Evolutionary conservation across 495 filamentous ascomycete genomes (phyloP).

Genomic region (Penicillium pulvis): DNA sequence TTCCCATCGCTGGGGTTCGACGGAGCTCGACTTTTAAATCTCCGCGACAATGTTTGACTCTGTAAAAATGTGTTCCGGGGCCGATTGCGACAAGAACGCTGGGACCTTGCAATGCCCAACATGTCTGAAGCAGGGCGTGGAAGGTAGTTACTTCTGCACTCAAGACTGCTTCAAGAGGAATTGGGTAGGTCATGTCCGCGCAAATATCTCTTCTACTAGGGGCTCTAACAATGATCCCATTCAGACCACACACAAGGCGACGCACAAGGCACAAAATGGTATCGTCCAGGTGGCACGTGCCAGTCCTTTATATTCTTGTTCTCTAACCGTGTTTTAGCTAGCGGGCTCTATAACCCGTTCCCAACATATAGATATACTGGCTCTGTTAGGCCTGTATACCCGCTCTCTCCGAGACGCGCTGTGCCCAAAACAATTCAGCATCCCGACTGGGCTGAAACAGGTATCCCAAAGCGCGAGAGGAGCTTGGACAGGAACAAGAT

Average conservation of each 20-base stretch:
- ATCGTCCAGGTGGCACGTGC: conserved; percentile 45
- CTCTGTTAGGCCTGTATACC: conserved; percentile 70
- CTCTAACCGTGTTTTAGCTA: conserved; percentile 60
- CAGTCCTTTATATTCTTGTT: conserved; percentile 56
- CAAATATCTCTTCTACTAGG: background rate
- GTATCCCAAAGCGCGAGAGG: conserved; percentile 66
- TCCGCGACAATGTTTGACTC: conserved; percentile 8
- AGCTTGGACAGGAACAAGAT: conserved; percentile 63
- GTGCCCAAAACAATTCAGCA: conserved; percentile 68
- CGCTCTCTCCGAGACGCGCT: conserved; percentile 62
- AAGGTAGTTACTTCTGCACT: conserved; percentile 82
- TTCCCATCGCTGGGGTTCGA: background rate
- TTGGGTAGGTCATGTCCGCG: conserved; percentile 62
- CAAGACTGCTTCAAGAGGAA: conserved; percentile 92
- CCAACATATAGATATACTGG: conserved; percentile 76
- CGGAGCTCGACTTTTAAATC: background rate
- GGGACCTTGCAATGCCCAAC: conserved; percentile 81
- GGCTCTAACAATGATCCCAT: conserved; percentile 60
- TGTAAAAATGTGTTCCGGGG: conserved; percentile 57
- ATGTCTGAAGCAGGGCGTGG: conserved; percentile 73
- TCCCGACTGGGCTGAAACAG: conserved; percentile 71
- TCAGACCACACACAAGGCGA: conserved; percentile 72
- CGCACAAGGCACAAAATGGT: conserved; percentile 40
- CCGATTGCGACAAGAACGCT: conserved; percentile 73
- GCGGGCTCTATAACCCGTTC: conserved; percentile 73